Conservation (phyloP, 768 basidiomycete genomes). For the Lactarius hengduanensis region DNA sequence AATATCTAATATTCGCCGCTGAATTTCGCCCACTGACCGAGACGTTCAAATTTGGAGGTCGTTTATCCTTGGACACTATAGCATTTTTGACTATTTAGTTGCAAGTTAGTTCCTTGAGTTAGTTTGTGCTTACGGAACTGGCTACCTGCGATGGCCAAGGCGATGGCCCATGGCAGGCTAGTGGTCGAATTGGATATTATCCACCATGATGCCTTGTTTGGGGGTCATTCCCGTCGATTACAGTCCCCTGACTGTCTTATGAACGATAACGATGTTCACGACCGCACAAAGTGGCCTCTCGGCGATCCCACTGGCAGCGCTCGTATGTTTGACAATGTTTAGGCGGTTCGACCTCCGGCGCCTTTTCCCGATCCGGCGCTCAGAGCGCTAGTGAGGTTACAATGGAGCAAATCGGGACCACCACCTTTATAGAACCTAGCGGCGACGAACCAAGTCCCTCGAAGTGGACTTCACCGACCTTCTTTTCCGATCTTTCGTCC, state of each 20-base stretch:
- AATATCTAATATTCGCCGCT: too few relatives aligned
- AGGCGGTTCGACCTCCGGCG: not conserved
- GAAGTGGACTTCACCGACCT: slow-evolving; percentile 16
- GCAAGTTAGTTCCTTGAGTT: too few relatives aligned
- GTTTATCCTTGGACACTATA: too few relatives aligned
- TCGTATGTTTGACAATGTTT: not conserved
- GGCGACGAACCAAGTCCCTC: slow-evolving; percentile 3
- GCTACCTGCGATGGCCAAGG: too few relatives aligned
- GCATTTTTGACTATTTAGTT: not conserved
- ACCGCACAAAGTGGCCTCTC: not conserved
- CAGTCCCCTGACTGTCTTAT: not conserved
- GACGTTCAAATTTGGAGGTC: too few relatives aligned
- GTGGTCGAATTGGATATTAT: not conserved
- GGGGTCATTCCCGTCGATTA: not conserved
- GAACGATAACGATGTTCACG: not conserved
- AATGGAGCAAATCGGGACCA: not conserved
- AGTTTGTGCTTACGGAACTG: not conserved
- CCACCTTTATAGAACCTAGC: not conserved
- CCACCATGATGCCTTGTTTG: not conserved
- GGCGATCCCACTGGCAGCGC: too few relatives aligned
- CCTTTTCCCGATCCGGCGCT: not conserved
- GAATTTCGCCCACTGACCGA: too few relatives aligned
- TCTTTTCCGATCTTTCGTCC: slow-evolving; percentile 19
- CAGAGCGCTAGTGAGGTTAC: not conserved
- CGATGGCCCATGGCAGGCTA: not conserved